These are phyloP conservation scores for Acacia acuminata DNA, from an alignment of 306 rosid species.

Conservation along the genomic window DNA sequence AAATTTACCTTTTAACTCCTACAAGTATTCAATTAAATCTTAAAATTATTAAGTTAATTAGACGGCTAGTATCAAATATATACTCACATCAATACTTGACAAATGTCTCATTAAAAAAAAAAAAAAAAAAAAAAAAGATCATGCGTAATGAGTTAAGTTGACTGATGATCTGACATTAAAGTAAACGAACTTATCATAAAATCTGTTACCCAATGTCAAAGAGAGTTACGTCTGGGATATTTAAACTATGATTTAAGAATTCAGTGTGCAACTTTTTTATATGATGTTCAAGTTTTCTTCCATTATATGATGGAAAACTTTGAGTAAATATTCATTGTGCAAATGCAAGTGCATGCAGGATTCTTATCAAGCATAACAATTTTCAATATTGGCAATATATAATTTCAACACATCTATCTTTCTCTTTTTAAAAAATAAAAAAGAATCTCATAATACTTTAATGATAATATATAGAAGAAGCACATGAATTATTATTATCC, in stretches of 20 bases:
- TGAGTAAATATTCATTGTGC: not conserved
- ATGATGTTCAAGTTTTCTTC: not conserved
- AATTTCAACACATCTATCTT: not conserved
- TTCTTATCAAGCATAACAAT: not conserved
- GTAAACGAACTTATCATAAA: not conserved
- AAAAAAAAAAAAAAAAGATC: not conserved
- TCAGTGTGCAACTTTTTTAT: not conserved
- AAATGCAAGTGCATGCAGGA: constrained; percentile 3
- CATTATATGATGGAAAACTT: not conserved
- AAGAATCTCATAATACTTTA: not conserved
- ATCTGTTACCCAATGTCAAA: not conserved
- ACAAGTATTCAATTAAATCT: too few relatives aligned
- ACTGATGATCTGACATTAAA: not conserved
- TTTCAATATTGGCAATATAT: constrained; percentile 1
- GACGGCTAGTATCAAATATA: not conserved
- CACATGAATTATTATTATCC: not conserved
- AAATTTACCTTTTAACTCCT: not conserved
- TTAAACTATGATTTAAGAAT: not conserved
- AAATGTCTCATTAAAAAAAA: not conserved
- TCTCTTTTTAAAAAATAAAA: not conserved
- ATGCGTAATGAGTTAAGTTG: not conserved
- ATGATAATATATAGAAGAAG: not conserved
- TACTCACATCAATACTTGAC: not conserved
- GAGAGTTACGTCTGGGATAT: not conserved
- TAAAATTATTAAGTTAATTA: too few relatives aligned